Conservation (phyloP, 139 green algal genomes). For the Cymbomonas tetramitiformis region DNA sequence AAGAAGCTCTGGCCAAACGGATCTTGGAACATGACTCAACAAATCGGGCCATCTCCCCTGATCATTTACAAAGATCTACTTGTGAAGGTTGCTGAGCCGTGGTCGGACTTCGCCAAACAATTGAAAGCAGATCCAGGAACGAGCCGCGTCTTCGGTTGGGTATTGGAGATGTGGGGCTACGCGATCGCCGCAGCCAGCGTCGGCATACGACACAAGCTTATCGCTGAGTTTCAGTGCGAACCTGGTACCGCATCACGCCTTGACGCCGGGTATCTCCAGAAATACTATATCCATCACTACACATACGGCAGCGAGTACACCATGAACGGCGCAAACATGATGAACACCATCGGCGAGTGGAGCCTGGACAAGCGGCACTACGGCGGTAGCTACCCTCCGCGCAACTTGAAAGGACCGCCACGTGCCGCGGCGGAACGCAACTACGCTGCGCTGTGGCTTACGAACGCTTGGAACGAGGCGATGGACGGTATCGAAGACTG, state of each 20-base stretch:
- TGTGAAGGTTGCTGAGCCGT: neutral
- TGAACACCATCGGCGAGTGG: neutral
- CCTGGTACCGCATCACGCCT: no score
- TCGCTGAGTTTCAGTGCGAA: conserved; percentile 5
- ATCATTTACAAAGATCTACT: conserved; percentile 11
- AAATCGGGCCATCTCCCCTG: conserved; percentile 2
- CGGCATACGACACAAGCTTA: conserved; percentile 1
- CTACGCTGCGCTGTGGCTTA: neutral
- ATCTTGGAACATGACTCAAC: conserved; percentile 9
- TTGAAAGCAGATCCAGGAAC: neutral
- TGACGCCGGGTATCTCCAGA: no score
- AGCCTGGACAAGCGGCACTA: neutral
- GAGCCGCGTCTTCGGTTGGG: neutral
- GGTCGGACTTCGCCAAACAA: neutral
- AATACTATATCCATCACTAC: conserved; percentile 13
- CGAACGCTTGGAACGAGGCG: neutral
- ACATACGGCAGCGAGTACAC: conserved; percentile 7
- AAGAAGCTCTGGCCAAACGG: no score
- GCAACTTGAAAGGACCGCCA: neutral
- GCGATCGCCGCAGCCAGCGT: conserved; percentile 3
- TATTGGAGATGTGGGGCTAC: conserved; percentile 14
- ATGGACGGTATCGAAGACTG: neutral
- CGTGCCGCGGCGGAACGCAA: neutral
- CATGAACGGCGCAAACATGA: neutral
- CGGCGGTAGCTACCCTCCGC: neutral